Percentiles rank a stretch among this genome's conserved stretches.
Conservation (phyloP, 2,329 filamentous ascomycete genomes). For the Calonectria honghensis region DNA sequence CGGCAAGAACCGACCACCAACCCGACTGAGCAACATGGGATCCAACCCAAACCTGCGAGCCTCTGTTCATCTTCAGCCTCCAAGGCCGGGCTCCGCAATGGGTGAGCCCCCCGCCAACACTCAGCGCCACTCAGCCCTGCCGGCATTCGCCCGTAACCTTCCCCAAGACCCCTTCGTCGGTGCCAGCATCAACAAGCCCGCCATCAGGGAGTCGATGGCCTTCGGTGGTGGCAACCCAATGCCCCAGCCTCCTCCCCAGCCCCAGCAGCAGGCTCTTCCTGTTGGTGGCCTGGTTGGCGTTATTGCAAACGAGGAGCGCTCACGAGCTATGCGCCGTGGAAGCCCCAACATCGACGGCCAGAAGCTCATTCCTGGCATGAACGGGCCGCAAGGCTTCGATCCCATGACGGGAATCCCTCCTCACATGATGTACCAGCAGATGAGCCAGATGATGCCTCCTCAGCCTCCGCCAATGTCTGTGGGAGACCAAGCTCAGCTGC, state of each 20-base stretch:
- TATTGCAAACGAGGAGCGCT: constrained; percentile 89
- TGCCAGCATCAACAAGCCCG: constrained; percentile 82
- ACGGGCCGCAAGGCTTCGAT: constrained; percentile 66
- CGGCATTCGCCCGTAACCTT: constrained; percentile 87
- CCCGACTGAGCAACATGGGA: constrained; percentile 76
- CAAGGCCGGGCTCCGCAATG: constrained; percentile 73
- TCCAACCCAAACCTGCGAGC: constrained; percentile 84
- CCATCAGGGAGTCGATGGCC: constrained; percentile 84
- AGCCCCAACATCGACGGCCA: constrained; percentile 81
- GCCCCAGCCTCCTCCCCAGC: constrained; percentile 53
- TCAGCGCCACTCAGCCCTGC: constrained; percentile 71
- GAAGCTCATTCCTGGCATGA: constrained; percentile 61
- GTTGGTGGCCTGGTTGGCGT: constrained; percentile 90
- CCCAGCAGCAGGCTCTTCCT: constrained; percentile 66
- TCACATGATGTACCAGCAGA: constrained; percentile 63
- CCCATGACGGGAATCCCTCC: constrained; percentile 69
- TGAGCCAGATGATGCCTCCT: constrained; percentile 63
- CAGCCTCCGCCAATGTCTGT: constrained; percentile 69
- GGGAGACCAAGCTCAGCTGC: constrained; percentile 83
- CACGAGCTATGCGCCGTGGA: constrained; percentile 84
- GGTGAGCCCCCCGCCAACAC: constrained; percentile 67
- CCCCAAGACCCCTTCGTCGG: constrained; percentile 91
- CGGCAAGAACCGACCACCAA: constrained; percentile 84
- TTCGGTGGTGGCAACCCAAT: constrained; percentile 74
- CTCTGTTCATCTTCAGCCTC: constrained; percentile 64